Evolutionary conservation across 2,329 filamentous ascomycete species (phyloP).

Genomic region (Claviceps sp.): DNA sequence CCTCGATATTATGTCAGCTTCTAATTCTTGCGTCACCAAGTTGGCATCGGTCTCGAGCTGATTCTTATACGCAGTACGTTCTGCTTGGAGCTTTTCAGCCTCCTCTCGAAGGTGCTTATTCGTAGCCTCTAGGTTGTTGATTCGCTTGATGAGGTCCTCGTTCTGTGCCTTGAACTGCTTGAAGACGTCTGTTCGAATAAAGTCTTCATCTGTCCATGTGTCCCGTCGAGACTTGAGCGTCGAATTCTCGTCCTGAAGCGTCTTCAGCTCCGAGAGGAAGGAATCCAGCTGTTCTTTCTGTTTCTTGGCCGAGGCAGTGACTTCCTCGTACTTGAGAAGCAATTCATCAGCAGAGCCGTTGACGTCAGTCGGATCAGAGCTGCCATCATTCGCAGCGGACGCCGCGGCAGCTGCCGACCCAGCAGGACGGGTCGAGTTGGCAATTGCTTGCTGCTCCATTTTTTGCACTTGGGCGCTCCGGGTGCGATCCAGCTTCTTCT

Average conservation of each 20-base stretch:
- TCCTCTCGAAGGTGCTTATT: constrained; percentile 79
- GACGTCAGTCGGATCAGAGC: constrained; percentile 36
- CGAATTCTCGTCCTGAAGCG: constrained; percentile 65
- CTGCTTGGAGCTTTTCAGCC: constrained; percentile 70
- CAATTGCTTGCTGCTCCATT: constrained; percentile 76
- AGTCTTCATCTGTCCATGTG: constrained; percentile 79
- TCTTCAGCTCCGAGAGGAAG: constrained; percentile 63
- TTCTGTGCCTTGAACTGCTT: constrained; percentile 82
- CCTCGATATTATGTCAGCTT: constrained; percentile 65
- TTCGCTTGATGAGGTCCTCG: constrained; percentile 81
- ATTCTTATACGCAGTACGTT: constrained; percentile 68
- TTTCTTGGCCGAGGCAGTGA: constrained; percentile 61
- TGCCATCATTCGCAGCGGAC: constrained; percentile 26
- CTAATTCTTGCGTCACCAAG: constrained; percentile 58
- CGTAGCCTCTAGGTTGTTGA: constrained; percentile 82
- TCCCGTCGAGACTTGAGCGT: constrained; percentile 55
- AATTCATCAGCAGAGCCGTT: constrained; percentile 51
- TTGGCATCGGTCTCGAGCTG: constrained; percentile 74
- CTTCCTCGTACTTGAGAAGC: constrained; percentile 65
- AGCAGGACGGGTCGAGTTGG: constrained; percentile 45
- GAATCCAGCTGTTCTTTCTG: constrained; percentile 81
- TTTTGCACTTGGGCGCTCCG: constrained; percentile 86
- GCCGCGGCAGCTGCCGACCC: constrained; percentile 1
- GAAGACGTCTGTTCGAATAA: constrained; percentile 83
- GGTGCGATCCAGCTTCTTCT: constrained; percentile 82